A percentile compares a stretch with the other conserved stretches of the same genome.
These are phyloP conservation scores for Amanita subjunquillea DNA, from an alignment of 768 basidiomycete genomes.

Conservation along the genomic window DNA sequence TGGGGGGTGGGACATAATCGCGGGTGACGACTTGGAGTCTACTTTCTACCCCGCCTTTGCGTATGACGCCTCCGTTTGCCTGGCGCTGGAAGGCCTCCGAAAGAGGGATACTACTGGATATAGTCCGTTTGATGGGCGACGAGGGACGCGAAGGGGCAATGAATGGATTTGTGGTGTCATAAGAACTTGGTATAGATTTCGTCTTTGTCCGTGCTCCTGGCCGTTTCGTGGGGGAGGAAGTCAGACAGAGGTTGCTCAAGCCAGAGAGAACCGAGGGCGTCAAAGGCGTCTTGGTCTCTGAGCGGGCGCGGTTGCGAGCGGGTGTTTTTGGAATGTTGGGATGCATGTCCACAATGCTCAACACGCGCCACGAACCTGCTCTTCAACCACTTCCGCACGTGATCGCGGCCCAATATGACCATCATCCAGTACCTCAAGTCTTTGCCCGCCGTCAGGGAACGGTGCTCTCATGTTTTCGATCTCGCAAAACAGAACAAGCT, in stretches of 20 bases:
- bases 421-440: slow-evolving; percentile 70
- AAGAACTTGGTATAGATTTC: slow-evolving; percentile 21
- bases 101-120: slow-evolving; percentile 33
- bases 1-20: slow-evolving; percentile 65
- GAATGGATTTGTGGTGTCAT: slow-evolving; percentile 56
- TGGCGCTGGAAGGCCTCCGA: slow-evolving; percentile 51
- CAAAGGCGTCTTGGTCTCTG: slow-evolving; percentile 39
- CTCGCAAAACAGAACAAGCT: slow-evolving; percentile 69
- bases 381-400: background rate
- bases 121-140: slow-evolving; percentile 58
- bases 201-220: slow-evolving; percentile 17
- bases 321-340: slow-evolving; percentile 33
- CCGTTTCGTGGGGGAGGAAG: slow-evolving; percentile 18
- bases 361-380: background rate
- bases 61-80: slow-evolving; percentile 56
- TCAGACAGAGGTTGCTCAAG: slow-evolving; percentile 31
- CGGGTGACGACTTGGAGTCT: slow-evolving; percentile 66
- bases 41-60: slow-evolving; percentile 70
- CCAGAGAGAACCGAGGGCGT: slow-evolving; percentile 35
- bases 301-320: slow-evolving; percentile 33
- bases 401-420: background rate
- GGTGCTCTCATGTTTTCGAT: slow-evolving; percentile 68
- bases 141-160: slow-evolving; percentile 42
- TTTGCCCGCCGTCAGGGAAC: slow-evolving; percentile 81
- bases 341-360: background rate